phyloP scores from a whole-genome alignment of 78 protist genomes.

The Chrysochromulina parva region DNA sequence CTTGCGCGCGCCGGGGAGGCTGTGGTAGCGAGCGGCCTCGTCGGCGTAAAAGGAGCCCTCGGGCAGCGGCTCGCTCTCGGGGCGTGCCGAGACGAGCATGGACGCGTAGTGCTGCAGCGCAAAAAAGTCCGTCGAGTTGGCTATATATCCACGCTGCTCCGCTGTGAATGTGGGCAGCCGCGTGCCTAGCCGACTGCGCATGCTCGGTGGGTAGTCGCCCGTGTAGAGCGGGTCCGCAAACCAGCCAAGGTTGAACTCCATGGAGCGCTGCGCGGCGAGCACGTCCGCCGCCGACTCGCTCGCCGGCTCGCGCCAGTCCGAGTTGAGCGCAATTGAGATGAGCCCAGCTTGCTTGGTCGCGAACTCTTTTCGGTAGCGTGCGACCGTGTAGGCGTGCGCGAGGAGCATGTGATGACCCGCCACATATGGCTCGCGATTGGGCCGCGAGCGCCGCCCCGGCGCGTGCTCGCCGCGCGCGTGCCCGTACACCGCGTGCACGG shows the following conservation, averaged over 20 bases:
- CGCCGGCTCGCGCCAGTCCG: conserved; percentile 39
- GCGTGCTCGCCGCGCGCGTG: background rate
- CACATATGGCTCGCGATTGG: conserved; percentile 39
- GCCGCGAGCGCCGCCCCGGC: background rate
- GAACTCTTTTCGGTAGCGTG: background rate
- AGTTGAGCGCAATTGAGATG: conserved; percentile 39
- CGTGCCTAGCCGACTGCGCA: conserved; percentile 39
- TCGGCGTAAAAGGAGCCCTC: background rate
- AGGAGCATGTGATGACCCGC: conserved; percentile 51
- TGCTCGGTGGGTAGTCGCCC: conserved; percentile 56
- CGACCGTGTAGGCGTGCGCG: conserved; percentile 45
- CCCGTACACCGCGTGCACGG: background rate
- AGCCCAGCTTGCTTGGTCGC: conserved; percentile 14
- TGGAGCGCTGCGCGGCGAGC: conserved; percentile 52
- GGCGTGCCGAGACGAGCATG: background rate
- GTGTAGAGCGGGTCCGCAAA: conserved; percentile 43
- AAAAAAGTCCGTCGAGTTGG: conserved; percentile 46
- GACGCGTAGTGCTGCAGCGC: conserved; percentile 64
- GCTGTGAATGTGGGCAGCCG: conserved; percentile 49
- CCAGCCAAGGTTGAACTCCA: conserved; percentile 55
- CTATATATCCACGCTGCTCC: background rate
- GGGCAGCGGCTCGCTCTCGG: background rate
- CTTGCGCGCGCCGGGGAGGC: background rate
- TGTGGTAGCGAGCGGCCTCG: background rate
- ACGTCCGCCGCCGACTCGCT: conserved; percentile 24